Evolutionary conservation across 179 eudicot genomes (phyloP).

Genomic region (Pouteria campechiana): DNA sequence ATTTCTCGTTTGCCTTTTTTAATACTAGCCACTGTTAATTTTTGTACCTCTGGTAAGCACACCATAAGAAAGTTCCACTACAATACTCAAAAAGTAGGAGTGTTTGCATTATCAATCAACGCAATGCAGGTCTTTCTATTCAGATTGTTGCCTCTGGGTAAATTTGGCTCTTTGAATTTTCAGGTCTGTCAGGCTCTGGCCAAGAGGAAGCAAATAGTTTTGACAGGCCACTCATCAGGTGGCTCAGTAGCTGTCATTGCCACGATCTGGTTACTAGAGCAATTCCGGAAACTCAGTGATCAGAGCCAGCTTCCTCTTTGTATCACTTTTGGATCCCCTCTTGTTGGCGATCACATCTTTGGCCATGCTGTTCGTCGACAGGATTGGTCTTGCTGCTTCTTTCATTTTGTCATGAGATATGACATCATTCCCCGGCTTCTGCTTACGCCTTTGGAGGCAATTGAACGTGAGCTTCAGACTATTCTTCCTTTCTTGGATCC

Average conservation of each 20-base stretch:
- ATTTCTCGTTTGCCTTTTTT: neutral
- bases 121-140: neutral
- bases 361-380: constrained; percentile 53
- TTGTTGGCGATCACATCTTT: constrained; percentile 47
- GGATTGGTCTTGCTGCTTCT: constrained; percentile 52
- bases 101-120: neutral
- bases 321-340: constrained; percentile 85
- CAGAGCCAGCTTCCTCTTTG: constrained; percentile 30
- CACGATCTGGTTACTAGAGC: constrained; percentile 68
- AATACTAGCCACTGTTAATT: neutral
- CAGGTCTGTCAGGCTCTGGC: constrained; percentile 62
- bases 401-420: constrained; percentile 51
- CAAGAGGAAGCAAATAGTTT: constrained; percentile 44
- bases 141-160: neutral
- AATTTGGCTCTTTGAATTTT: too few species aligned
- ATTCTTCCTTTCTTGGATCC: constrained; percentile 44
- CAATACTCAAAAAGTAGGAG: neutral
- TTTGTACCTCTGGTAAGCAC: neutral
- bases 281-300: constrained; percentile 10
- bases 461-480: constrained; percentile 23
- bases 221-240: constrained; percentile 80
- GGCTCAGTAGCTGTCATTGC: constrained; percentile 70
- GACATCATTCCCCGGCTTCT: constrained; percentile 69
- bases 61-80: neutral
- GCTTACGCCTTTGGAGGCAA: constrained; percentile 46